Evolutionary conservation across 2,329 filamentous ascomycete species (phyloP), one percentile per base, ranked within the genome.

Genomic region (Trematosphaeria pertusa): DNA sequence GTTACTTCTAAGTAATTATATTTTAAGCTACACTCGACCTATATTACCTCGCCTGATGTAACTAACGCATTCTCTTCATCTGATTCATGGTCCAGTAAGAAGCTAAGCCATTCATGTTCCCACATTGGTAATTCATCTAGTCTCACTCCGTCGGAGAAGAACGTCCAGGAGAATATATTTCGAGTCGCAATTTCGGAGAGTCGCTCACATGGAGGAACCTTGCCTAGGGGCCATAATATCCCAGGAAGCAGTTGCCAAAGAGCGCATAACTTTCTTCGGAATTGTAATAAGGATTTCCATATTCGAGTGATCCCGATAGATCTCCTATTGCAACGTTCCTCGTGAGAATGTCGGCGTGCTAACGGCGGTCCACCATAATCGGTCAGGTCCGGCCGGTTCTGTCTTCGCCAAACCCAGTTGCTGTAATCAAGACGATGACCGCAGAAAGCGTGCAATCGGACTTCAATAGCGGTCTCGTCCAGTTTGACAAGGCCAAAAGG

Each of bases 21-120:
- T n/a, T n/a, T n/a, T n/a, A n/a, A n/a, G n/a, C n/a, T n/a, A n/a
- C n/a, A n/a, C n/a, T n/a, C n/a, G n/a, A 46, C 36, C 36, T 35
- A 35, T 17, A 17, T 17, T 40, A 8, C 26, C 18, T 42, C 39
- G 24, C 31, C 24, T 42, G 39, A 34, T 20, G 28, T 34, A 18
- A 42, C 39, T 42, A 30, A 42, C 39, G 18, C 19, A 35, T 42
- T 42, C 24, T 24, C 39, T 14, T 34, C 39, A 42, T 42, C 39
- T 19, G 30, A 42, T 42, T 42, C 39, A 33, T 42, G 28, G 28
- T 42, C 31, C 30, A 42, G 28, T 42, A 42, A 35, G 24, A 42
- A 20, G 19, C 39, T 42, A 42, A 42, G 39, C 39, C 39, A 42
- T 42, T 42, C 39, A 35, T 42, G 39, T 35, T 18, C 19, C 39